Evolutionary conservation across 1,284 basidiomycete genomes (phyloP), one percentile per base, ranked within the genome.

Genomic region (Kalmanozyma brasiliensis): DNA sequence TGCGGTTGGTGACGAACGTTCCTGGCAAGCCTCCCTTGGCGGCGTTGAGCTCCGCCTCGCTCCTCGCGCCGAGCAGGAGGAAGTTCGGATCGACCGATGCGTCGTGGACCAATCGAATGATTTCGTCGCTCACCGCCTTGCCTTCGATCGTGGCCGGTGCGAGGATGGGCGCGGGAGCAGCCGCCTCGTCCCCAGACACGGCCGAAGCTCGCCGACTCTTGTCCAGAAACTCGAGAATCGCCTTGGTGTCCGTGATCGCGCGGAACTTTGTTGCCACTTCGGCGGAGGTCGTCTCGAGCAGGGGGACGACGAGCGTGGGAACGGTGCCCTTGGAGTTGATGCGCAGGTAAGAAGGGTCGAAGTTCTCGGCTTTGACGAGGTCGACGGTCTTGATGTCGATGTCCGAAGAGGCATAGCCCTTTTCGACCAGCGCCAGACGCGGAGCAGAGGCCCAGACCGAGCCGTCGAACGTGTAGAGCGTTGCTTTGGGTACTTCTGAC

Each of bases 311-410:
- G 38, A 95, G 84, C 0, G 90, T 90, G 6, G 92, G 92, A 0
- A 94, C 87, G n/a, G 90, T 91, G 13, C 88, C 91, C 90, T 90
- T 89, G 35, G 88, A 85, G 81, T 91, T 94, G 80, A 94, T 84
- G 48, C 91, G 88, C 56, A 90, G 84, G 78, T 88, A 90, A 24
- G 84, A 82, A 10, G 88, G 88, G 33, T 83, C 82, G 70, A 90
- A 89, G 82, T 90, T 90, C 65, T 85, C 86, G 33, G 88, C 65
- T 19, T 53, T 35, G 38, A 38, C 4, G 32, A 82, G 78, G 49
- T 81, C 75, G 56, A 76, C 73, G 35, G 44, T 69, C 34, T 70
- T 79, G 43, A 77, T 53, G 11, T 75, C 81, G 10, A 70, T 53
- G 46, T 81, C 81, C 6, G 73, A 45, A 22, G 43, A 16, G 7